These are phyloP conservation scores for Phytophthora pinifolia DNA, from an alignment of 352 stramenopile genomes.

Conservation along the genomic window DNA sequence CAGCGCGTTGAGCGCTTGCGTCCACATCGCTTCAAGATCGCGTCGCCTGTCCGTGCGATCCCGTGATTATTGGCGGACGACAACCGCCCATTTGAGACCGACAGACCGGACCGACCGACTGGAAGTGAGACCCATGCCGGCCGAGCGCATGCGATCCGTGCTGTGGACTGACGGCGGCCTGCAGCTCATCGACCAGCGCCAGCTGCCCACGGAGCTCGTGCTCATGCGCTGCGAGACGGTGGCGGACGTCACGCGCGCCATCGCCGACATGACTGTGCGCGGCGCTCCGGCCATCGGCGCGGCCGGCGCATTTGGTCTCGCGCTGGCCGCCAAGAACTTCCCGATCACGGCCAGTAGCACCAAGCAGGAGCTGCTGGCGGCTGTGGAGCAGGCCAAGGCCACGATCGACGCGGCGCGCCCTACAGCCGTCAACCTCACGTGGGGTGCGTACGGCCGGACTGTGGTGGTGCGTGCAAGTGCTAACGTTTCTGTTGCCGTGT, in stretches of 20 bases:
- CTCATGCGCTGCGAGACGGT: conserved; percentile 71
- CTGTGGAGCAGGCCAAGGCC: conserved; percentile 83
- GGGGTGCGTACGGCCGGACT: conserved; percentile 38
- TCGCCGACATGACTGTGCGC: conserved; percentile 74
- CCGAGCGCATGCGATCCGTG: conserved; percentile 63
- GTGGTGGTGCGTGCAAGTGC: neutral
- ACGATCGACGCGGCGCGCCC: conserved; percentile 92
- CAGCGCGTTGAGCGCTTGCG: conserved; percentile 52
- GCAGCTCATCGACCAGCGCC: conserved; percentile 81
- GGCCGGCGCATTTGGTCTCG: conserved; percentile 80
- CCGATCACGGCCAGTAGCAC: conserved; percentile 21
- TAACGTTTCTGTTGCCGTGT: neutral
- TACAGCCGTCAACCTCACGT: conserved; percentile 97
- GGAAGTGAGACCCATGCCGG: conserved; percentile 14
- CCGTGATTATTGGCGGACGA: conserved; percentile 6
- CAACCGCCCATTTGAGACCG: conserved; percentile 21
- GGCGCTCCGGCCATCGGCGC: conserved; percentile 85
- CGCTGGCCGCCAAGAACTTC: conserved; percentile 68
- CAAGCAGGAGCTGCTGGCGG: conserved; percentile 45
- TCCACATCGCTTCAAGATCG: conserved; percentile 61
- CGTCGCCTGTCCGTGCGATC: conserved; percentile 5
- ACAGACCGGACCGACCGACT: too few relatives aligned
- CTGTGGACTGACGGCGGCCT: conserved; percentile 60
- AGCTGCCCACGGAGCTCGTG: conserved; percentile 63
- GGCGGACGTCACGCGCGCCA: conserved; percentile 54